Evolutionary conservation across 164 flowering plant species (phyloP).

Genomic region (Protea cynaroides): DNA sequence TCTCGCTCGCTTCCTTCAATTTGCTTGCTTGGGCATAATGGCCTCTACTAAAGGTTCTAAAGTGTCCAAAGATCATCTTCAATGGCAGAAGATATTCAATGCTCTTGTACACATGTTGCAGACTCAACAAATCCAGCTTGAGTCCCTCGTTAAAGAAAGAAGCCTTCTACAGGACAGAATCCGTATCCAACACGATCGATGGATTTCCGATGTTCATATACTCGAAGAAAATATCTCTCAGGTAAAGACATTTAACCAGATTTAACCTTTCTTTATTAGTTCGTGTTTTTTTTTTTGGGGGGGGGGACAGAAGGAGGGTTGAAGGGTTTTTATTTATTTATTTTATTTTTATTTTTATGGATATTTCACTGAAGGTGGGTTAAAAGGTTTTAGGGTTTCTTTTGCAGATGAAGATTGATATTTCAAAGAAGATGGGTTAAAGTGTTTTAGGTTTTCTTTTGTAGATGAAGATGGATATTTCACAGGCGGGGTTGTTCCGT

Average conservation of each 20-base stretch:
- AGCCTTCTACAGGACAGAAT: constrained; percentile 38
- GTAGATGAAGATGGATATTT: constrained; percentile 24
- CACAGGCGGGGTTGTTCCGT: constrained; percentile 24
- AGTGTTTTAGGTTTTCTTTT: no score
- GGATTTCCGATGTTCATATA: constrained; percentile 36
- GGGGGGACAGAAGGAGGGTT: no score
- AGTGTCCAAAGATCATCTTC: constrained; percentile 23
- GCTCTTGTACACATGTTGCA: constrained; percentile 27
- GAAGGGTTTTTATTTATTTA: no score
- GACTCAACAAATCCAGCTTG: constrained; percentile 41
- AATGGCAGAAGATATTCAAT: constrained; percentile 40
- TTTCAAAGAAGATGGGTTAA: no score
- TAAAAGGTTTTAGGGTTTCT: no score
- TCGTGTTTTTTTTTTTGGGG: constrained; percentile 6
- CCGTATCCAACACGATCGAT: constrained; percentile 33
- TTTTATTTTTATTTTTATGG: constrained; percentile 4
- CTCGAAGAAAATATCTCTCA: constrained; percentile 36
- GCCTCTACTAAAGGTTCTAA: neutral
- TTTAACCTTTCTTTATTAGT: no score
- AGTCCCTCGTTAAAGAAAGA: constrained; percentile 36
- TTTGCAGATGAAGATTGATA: constrained; percentile 56
- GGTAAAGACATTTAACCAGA: constrained; percentile 21
- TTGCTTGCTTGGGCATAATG: no score
- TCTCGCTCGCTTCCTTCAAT: no score
- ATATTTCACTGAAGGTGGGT: no score